Evolutionary conservation across 2,329 filamentous ascomycete genomes (phyloP).

Genomic region (Alternaria rosae): DNA sequence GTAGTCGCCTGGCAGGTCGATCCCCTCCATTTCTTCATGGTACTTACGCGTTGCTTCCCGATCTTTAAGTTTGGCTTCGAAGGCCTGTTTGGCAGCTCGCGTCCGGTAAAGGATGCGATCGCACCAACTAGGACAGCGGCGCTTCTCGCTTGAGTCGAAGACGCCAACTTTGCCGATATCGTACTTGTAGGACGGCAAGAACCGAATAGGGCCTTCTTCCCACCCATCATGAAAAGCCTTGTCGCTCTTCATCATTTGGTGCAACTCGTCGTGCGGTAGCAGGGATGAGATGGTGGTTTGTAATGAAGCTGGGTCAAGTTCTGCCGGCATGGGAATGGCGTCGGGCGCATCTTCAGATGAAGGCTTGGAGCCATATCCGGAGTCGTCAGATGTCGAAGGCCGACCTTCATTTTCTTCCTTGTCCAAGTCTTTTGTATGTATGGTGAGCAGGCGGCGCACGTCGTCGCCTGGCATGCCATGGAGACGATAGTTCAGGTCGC

Average conservation of each 20-base stretch:
- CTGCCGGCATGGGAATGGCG: slow-evolving; percentile 47
- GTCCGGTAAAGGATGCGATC: slow-evolving; percentile 91
- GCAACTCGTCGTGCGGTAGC: slow-evolving; percentile 87
- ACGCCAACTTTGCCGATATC: slow-evolving; percentile 90
- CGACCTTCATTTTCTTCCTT: slow-evolving; percentile 13
- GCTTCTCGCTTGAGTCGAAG: slow-evolving; percentile 96
- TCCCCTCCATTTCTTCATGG: slow-evolving; percentile 87
- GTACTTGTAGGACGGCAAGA: slow-evolving; percentile 97
- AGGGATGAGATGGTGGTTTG: slow-evolving; percentile 89
- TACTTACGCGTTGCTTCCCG: slow-evolving; percentile 71
- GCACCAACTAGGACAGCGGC: slow-evolving; percentile 92
- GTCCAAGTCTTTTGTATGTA: slow-evolving; percentile 79
- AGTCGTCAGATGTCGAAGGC: slow-evolving; percentile 30
- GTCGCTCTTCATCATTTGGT: slow-evolving; percentile 73
- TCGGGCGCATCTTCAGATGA: slow-evolving; percentile 27
- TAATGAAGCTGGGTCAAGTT: slow-evolving; percentile 82
- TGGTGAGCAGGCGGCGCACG: slow-evolving; percentile 80
- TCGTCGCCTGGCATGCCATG: slow-evolving; percentile 89
- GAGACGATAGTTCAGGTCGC: slow-evolving; percentile 92
- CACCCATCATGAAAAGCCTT: slow-evolving; percentile 91
- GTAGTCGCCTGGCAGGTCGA: slow-evolving; percentile 76
- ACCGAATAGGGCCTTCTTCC: slow-evolving; percentile 86
- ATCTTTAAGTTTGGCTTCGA: slow-evolving; percentile 69
- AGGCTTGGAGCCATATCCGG: slow-evolving; percentile 24
- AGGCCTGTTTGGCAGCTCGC: slow-evolving; percentile 70